Evolutionary conservation across 768 basidiomycete genomes (phyloP), one percentile per base, ranked within the genome.

Genomic region (Podaxis carcinomalis): DNA sequence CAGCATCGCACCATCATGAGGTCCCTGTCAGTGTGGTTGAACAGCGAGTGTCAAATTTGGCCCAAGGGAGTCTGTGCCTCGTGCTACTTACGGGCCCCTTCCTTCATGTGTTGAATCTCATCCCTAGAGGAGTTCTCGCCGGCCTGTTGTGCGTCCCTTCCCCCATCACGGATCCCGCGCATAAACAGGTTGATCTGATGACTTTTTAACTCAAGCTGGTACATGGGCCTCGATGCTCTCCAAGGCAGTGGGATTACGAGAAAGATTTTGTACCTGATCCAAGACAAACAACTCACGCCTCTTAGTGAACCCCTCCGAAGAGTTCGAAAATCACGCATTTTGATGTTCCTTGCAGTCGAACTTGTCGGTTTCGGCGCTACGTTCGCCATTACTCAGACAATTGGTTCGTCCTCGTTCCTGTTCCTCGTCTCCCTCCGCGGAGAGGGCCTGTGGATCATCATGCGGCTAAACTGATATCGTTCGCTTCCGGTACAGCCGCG

Each of bases 1-100:
- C 68, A 53, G 25, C 65, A 52, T 13, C 67, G 63, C 44, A 67
- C 16, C 63, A 65, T 35, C 73, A 67, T 47, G 86, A 89, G 67
- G 78, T 85, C 0, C 87, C 89, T 1, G 65, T 91, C 6, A 83
- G 83, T 0, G 90, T 97, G 1, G 90, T 97, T 3, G 95, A 98
- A 70, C 95, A 97, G 73, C 82, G 95, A n/a, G 85, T 93, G 10
- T 95, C 93, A 6, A 95, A 97, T 69, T 80, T 97, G 19, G 88
- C 86, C 0, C 91, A 97, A 71, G 93, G 95, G 21, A 73, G 83
- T 11, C 73, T 93, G 36, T 92, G 85, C 68, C 80, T 97, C 5
- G 85, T 93, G 16, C 79, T 95, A 21, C 84, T 97, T 63, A 87
- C 86, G 0, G 84, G 86, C 0, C 95, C 94, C 0, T 90, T 97